phyloP scores from a whole-genome alignment of 495 filamentous ascomycete genomes.

The Aspergillus kassunensis region DNA sequence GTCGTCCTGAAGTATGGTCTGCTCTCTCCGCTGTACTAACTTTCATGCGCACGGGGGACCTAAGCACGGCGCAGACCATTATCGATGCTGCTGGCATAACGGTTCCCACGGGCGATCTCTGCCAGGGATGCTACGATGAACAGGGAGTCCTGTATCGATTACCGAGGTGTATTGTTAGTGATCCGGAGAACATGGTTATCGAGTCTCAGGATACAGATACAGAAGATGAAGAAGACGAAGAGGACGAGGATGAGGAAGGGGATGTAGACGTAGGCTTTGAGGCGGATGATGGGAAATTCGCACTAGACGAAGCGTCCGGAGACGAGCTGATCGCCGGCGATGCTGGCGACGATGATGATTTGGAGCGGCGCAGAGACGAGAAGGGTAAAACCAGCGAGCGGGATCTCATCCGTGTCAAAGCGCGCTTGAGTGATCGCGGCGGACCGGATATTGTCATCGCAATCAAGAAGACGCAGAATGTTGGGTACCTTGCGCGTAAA shows the following conservation, averaged over 20 bases:
- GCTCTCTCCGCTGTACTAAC: constrained; percentile 63
- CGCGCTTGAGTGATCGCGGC: constrained; percentile 66
- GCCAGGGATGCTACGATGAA: constrained; percentile 74
- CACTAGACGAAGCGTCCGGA: constrained; percentile 40
- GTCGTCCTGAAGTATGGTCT: constrained; percentile 72
- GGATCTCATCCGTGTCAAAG: constrained; percentile 54
- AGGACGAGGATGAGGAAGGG: constrained; percentile 5
- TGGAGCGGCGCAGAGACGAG: constrained; percentile 49
- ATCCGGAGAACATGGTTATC: constrained; percentile 62
- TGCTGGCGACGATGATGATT: not conserved
- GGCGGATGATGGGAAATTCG: constrained; percentile 45
- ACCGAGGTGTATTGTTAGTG: constrained; percentile 69
- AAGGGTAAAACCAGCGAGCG: constrained; percentile 53
- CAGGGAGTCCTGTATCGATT: constrained; percentile 71
- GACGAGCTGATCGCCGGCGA: constrained; percentile 49
- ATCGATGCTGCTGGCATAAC: constrained; percentile 76
- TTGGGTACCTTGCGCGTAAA: constrained; percentile 57
- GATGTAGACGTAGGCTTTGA: constrained; percentile 43
- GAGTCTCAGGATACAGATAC: constrained; percentile 21
- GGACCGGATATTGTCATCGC: constrained; percentile 60
- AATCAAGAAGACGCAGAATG: constrained; percentile 57
- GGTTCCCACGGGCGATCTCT: constrained; percentile 67
- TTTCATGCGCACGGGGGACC: constrained; percentile 55
- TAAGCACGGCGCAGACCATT: constrained; percentile 71
- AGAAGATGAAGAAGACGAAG: not conserved